Evolutionary conservation across 805 yeast genomes (phyloP).

Genomic region (Candida boleticola): DNA sequence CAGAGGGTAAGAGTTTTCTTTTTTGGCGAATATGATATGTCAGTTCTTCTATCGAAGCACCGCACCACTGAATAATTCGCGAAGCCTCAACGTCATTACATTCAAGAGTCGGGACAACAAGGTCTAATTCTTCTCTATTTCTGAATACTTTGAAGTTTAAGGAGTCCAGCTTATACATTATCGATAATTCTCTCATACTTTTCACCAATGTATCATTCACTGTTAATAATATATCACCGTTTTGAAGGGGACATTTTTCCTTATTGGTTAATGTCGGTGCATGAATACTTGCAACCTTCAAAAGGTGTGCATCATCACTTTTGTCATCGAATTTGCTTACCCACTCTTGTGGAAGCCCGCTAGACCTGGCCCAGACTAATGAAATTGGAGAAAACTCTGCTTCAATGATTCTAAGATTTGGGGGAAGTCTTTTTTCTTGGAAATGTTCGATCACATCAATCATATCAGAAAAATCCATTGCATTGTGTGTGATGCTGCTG

Average conservation of each 20-base stretch:
- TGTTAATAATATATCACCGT: constrained; percentile 77
- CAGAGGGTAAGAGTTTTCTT: constrained; percentile 72
- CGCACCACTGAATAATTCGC: constrained; percentile 77
- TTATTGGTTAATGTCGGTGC: constrained; percentile 24
- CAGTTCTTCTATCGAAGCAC: constrained; percentile 80
- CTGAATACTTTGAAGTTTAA: constrained; percentile 68
- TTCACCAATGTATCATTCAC: constrained; percentile 65
- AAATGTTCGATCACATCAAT: not conserved
- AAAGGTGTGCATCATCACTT: constrained; percentile 66
- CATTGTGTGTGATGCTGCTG: no score
- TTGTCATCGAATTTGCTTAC: constrained; percentile 61
- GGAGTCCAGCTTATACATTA: constrained; percentile 39
- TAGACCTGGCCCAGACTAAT: constrained; percentile 78
- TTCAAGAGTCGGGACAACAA: constrained; percentile 63
- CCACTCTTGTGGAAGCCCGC: constrained; percentile 89
- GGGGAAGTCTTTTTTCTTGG: no score
- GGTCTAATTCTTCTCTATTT: constrained; percentile 58
- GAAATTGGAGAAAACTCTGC: no score
- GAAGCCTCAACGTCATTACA: constrained; percentile 58
- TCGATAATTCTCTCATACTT: constrained; percentile 63
- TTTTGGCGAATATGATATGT: constrained; percentile 89
- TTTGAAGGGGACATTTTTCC: constrained; percentile 35
- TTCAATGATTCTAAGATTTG: no score
- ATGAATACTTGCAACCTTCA: constrained; percentile 69
- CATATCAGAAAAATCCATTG: no score